Base-by-base conservation (phyloP, 148 eudicot species). In the Suaeda aralocaspica region DNA sequence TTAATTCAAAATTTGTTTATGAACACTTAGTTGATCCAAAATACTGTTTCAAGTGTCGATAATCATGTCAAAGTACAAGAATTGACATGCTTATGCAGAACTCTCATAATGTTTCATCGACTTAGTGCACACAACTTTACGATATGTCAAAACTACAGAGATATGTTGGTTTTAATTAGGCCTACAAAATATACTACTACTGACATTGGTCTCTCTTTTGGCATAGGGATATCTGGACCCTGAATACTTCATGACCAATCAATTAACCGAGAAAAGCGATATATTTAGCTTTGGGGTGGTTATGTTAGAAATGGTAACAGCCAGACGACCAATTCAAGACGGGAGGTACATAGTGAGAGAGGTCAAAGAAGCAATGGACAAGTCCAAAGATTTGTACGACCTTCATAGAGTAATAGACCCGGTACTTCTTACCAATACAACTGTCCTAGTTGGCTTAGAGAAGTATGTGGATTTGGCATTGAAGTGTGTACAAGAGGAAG, bases 171-270 rank as follows among this genome's bases (percentile, higher is more conserved):
- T 18, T 56, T 53, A 24, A 8, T 53, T 2, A 9, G 13, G 14
- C 25, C 2, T 24, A 10, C 2, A 15, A 59, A 59, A 5, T 51
- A 18, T n/a, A n/a, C 14, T 5, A 4, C 6, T 8, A 36, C 7
- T 50, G 29, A 30, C 29, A 31, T 12, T 2, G 3, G 45, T 36
- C 19, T 31, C 30, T n/a, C 22, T 11, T 18, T 6, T 69, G 25
- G 4, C 74, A 76, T 63, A 91, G 96, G 97, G 97, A 46, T 91
- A 88, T 71, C 60, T 91, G 84, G 97, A 91, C 68, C 97, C 97
- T 1, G 97, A 91, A 75, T 88, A 91, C 60, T 91, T 80, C 87
- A 86, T 88, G 94, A 86, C 94, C 15, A 84, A 83, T 33, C 87
- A 88, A 25, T 69, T 91, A 59, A 91, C 94, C 0, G 94, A 91